Percentiles rank a stretch among this genome's conserved stretches.
Evolutionary conservation across 2,329 filamentous ascomycete species (phyloP).

Genomic region (Akanthomyces lecanii): DNA sequence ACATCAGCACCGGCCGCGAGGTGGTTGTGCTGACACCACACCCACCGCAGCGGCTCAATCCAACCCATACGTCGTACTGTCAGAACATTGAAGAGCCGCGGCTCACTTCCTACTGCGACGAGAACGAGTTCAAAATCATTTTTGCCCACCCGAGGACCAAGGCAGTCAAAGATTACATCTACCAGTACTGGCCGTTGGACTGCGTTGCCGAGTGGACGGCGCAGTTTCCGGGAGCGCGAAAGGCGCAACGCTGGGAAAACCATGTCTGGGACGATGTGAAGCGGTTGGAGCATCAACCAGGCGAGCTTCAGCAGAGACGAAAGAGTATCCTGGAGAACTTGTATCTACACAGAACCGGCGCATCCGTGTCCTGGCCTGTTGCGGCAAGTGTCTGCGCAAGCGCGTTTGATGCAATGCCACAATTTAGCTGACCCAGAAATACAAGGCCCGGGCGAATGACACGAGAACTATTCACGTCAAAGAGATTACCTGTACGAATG

Average conservation of each 20-base stretch:
- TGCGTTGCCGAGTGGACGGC: not conserved
- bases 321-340: not conserved
- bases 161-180: not conserved
- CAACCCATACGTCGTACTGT: not conserved
- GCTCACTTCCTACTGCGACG: not conserved
- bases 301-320: not conserved
- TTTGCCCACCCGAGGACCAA: not conserved
- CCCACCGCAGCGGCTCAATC: not conserved
- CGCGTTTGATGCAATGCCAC: not conserved
- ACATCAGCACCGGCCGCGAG: not conserved
- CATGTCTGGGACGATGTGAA: not conserved
- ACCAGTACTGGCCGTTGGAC: not conserved
- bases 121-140: not conserved
- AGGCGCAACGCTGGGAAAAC: not conserved
- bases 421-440: not conserved
- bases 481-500: no score
- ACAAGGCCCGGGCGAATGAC: not conserved
- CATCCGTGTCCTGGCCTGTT: not conserved
- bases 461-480: not conserved
- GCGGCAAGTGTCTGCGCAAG: not conserved
- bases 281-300: not conserved
- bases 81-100: not conserved
- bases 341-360: not conserved
- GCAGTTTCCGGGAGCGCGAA: not conserved
- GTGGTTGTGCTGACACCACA: conserved; percentile 2